A percentile compares a stretch with the other conserved stretches of the same genome.
Conservation (phyloP, 2,329 filamentous ascomycete species). For the Aphanocladium album region DNA sequence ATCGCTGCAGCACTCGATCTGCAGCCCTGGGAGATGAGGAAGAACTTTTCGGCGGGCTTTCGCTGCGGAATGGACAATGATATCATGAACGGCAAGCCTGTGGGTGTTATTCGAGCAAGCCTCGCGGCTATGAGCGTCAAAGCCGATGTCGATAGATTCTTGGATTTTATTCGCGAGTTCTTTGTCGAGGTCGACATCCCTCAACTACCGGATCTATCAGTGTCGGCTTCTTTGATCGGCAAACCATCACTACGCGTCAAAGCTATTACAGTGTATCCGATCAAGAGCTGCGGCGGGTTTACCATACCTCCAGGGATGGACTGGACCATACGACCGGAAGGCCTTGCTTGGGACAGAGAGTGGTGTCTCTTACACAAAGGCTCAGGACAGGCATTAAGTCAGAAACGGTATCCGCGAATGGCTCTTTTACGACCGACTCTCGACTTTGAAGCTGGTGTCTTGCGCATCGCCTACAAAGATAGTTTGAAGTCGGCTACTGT, state of each 20-base stretch:
- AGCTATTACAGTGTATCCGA: constrained; percentile 72
- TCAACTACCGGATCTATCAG: background rate
- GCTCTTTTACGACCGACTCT: constrained; percentile 71
- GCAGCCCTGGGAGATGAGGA: constrained; percentile 73
- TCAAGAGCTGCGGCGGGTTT: constrained; percentile 89
- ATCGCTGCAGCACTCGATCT: constrained; percentile 69
- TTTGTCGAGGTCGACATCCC: constrained; percentile 34
- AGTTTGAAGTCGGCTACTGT: constrained; percentile 33
- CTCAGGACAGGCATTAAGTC: constrained; percentile 77
- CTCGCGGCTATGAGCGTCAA: constrained; percentile 84
- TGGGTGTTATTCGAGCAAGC: constrained; percentile 79
- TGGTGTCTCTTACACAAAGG: constrained; percentile 91
- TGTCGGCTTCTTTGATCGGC: background rate
- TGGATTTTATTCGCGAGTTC: constrained; percentile 68
- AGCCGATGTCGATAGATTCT: constrained; percentile 66
- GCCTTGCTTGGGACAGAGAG: constrained; percentile 89
- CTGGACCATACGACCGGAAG: constrained; percentile 79
- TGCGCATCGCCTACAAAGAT: constrained; percentile 55
- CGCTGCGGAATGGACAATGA: constrained; percentile 81
- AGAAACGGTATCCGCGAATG: constrained; percentile 87
- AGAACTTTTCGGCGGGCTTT: constrained; percentile 79
- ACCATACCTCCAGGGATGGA: constrained; percentile 54
- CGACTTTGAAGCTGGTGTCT: constrained; percentile 61
- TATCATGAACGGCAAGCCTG: constrained; percentile 77
- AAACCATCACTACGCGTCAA: constrained; percentile 41